A percentile compares a stretch with the other conserved stretches of the same genome.
Evolutionary conservation across 768 basidiomycete genomes (phyloP).

Genomic region (Lactifluus volemus): DNA sequence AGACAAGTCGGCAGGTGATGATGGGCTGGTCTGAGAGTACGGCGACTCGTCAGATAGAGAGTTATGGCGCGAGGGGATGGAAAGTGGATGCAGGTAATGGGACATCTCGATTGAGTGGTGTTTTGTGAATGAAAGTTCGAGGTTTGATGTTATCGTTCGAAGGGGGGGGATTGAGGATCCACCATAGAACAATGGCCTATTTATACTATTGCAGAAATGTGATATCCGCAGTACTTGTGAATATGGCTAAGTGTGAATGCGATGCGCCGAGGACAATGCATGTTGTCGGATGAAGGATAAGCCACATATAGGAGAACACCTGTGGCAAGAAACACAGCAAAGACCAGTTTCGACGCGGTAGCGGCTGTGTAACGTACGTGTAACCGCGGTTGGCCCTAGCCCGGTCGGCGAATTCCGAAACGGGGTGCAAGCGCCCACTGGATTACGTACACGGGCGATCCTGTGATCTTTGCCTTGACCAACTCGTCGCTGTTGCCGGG

Average conservation of each 20-base stretch:
- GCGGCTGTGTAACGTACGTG: neutral
- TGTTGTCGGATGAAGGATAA: neutral
- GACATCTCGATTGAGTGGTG: neutral
- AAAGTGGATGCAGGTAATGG: neutral
- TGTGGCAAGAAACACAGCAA: neutral
- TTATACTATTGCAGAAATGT: neutral
- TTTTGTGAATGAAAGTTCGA: neutral
- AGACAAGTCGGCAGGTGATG: neutral
- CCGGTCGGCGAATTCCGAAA: no score
- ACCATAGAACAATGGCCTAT: neutral
- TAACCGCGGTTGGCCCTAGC: neutral
- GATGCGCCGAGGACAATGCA: neutral
- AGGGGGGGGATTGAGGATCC: neutral
- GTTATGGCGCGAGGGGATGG: slow-evolving; percentile 5
- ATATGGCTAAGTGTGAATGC: neutral
- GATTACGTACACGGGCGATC: no score
- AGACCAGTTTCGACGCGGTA: neutral
- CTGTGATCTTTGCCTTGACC: no score
- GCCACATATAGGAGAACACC: neutral
- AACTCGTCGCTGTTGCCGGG: no score
- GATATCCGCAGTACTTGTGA: neutral
- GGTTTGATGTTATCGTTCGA: neutral
- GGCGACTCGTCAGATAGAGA: slow-evolving; percentile 2
- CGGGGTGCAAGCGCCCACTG: no score
- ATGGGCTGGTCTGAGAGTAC: neutral